Conservation (phyloP, 805 yeast species). For the Nakazawaea ambrosiae region DNA sequence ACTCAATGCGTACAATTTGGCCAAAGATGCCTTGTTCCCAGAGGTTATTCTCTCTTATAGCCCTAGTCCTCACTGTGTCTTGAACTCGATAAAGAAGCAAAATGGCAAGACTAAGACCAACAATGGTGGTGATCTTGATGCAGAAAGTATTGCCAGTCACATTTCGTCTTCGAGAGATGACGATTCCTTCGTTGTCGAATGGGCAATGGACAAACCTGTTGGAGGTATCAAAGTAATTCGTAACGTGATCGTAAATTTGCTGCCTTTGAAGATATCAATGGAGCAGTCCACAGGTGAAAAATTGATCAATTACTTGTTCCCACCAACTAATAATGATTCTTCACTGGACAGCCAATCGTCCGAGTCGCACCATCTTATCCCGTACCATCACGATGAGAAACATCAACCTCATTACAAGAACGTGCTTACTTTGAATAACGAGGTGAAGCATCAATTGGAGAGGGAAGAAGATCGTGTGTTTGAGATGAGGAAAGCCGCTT, state of each 20-base stretch:
- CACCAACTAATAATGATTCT: too few relatives aligned
- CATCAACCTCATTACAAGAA: slow-evolving; percentile 1
- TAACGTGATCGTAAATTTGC: slow-evolving; percentile 48
- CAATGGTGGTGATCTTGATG: slow-evolving; percentile 13
- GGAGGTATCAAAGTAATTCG: slow-evolving; percentile 88
- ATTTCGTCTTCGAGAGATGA: slow-evolving; percentile 4
- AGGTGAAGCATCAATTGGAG: slow-evolving; percentile 11
- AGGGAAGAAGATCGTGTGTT: slow-evolving; percentile 21
- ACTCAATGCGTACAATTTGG: slow-evolving; percentile 66
- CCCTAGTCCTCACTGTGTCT: slow-evolving; percentile 14
- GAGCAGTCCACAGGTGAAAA: slow-evolving; percentile 65
- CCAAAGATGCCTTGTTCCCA: slow-evolving; percentile 52
- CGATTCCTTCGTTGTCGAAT: slow-evolving; percentile 39
- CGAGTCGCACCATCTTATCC: too few relatives aligned
- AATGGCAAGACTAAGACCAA: slow-evolving; percentile 11
- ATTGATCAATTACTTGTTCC: slow-evolving; percentile 66
- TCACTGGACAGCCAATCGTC: neutral
- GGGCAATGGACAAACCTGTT: slow-evolving; percentile 82
- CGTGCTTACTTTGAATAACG: slow-evolving; percentile 10
- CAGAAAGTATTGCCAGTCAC: too few relatives aligned
- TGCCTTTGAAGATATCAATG: slow-evolving; percentile 64
- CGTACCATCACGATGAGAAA: slow-evolving; percentile 10
- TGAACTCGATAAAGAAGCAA: slow-evolving; percentile 13
- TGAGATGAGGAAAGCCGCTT: neutral
- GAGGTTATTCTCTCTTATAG: slow-evolving; percentile 57